Base-by-base conservation (phyloP, 371 early-diverging fungal species). In the Apophysomyces trapeziformis region DNA sequence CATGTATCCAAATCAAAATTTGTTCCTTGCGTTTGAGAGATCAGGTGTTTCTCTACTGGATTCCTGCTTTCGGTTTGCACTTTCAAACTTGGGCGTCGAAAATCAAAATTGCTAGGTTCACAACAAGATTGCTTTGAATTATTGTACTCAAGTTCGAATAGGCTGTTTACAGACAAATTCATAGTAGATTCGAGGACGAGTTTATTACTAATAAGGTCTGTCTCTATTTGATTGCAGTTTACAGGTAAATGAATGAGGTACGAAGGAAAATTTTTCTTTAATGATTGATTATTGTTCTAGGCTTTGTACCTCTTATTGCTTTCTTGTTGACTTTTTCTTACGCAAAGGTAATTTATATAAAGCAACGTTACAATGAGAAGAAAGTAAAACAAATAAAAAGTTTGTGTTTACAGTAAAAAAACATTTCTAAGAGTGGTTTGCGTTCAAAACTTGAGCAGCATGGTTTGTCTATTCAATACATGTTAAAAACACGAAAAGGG, bases 381-480 rank as follows among this genome's bases (percentile, higher is more conserved):
- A 50, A 50, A n/a, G 54, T 50, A 50, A n/a, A 50, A 50, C 54
- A 60, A 60, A 35, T 38, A 43, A 60, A 18, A 26, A 44, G 41
- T 18, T 50, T 16, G 54, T 50, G 54, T 50, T 50, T 50, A 50
- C 54, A 50, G 54, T 50, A 50, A 50, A 50, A 50, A 32, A 21
- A 50, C 54, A 50, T 18, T 50, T 50, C 21, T 50, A 50, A 50
- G 54, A 26, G 54, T 50, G 16, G 56, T 56, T 71, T 69, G 82
- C 72, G 80, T 69, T 73, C 74, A 79, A 76, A 44, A 79, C 71
- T 60, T 79, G 76, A 63, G 76, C 76, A 67, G 79, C 79, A 38
- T 76, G 74, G 64, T 68, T 71, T 50, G 75, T 75, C 74, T 68
- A 61, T 71, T 36, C 69, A 75, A 41, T 58, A 56, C 13, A 62